phyloP scores from a whole-genome alignment of 495 filamentous ascomycete genomes.

The Penicillium tannophilum region DNA sequence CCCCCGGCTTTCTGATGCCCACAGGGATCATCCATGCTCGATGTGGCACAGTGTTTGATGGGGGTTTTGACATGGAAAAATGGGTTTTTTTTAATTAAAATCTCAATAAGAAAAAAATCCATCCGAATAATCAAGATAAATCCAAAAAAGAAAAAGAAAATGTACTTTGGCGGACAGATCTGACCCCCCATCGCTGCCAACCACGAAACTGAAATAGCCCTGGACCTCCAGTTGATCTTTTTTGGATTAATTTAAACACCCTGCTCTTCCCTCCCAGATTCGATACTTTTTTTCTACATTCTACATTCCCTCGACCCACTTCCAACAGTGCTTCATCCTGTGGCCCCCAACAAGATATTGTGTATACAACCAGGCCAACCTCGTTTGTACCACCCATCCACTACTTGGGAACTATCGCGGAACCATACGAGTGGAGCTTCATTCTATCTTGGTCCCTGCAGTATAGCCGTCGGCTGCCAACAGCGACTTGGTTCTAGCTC shows the following conservation, averaged over 20 bases:
- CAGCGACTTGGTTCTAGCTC: constrained; percentile 12
- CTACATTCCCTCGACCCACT: neutral
- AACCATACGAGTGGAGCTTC: constrained; percentile 15
- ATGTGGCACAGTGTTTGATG: constrained; percentile 17
- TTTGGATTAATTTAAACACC: constrained; percentile 15
- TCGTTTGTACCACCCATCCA: constrained; percentile 19
- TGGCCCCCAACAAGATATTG: constrained; percentile 24
- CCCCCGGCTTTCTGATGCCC: constrained; percentile 28
- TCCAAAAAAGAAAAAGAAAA: neutral
- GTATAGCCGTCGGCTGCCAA: constrained; percentile 23
- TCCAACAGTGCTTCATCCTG: neutral
- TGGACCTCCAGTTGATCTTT: constrained; percentile 5
- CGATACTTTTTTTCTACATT: constrained; percentile 11
- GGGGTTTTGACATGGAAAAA: constrained; percentile 3
- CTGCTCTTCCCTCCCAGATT: constrained; percentile 11
- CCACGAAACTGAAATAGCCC: constrained; percentile 20
- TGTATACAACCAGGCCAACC: constrained; percentile 28
- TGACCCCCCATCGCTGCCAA: constrained; percentile 4
- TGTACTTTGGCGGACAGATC: constrained; percentile 8
- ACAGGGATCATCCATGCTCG: constrained; percentile 44
- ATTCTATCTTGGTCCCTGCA: constrained; percentile 23
- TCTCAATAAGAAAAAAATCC: neutral
- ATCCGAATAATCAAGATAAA: neutral
- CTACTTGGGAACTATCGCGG: constrained; percentile 2
- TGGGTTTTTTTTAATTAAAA: neutral